Evolutionary conservation across 2,329 filamentous ascomycete species (phyloP), one percentile per base, ranked within the genome.

Genomic region (Hymenoscyphus scutula): DNA sequence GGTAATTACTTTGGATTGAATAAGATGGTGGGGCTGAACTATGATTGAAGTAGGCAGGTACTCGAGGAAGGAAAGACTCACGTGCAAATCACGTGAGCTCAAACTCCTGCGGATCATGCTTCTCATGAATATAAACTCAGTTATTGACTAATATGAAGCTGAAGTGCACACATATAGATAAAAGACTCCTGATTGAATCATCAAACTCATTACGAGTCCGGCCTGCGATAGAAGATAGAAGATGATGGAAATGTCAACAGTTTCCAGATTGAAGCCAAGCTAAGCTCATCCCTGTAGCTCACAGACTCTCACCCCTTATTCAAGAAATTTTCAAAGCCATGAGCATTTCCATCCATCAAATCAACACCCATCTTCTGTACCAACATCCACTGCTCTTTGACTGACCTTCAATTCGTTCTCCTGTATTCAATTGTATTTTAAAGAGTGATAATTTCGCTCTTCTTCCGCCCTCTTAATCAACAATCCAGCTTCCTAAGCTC

Each of bases 391-490:
- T 30, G 51, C 23, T 29, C 32, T 45, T 48, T 19, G 27, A 29
- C 38, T 17, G 37, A 58, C 25, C 56, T 58, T 48, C 37, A 34
- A 29, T 41, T 58, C 38, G 2, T 38, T 58, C 56, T 41, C 51
- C 56, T 58, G 56, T 58, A 58, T 58, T 48, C 25, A 51, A 37
- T n/a, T 58, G 56, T 58, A 58, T 29, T 48, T 58, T 58, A 48
- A 34, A 8, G 56, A 29, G 19, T 7, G 30, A 23, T 23, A 19
- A 48, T 19, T n/a, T 32, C 54, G n/a, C 23, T 27, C 34, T 30
- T 58, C 38, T n/a, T n/a, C 56, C 10, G 34, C 37, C 8, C 15
- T 48, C 38, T 45, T 38, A 41, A 48, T n/a, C 25, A 41, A 45
- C 56, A 30, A 45, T 13, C 19, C 17, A 45, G 37, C 56, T 27